Base-by-base conservation (phyloP, 768 basidiomycete species). In the Asterophora lycoperdoides region DNA sequence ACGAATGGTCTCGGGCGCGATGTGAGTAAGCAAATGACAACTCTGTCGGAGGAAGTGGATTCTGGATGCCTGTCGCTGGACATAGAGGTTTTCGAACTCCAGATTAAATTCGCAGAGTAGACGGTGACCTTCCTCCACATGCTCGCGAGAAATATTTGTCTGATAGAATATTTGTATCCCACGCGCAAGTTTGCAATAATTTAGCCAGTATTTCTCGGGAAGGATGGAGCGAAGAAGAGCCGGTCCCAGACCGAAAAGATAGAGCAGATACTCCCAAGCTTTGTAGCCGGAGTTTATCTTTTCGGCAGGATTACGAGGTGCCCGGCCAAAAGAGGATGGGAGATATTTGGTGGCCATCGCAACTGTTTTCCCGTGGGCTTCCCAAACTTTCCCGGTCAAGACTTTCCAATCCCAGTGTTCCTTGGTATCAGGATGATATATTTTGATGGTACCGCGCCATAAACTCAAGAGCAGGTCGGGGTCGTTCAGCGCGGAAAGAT, bases 391-490 rank as follows among this genome's bases (percentile, higher is more conserved):
- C n/a, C 41, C 46, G 14, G 19, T 33, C 15, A 56, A 15, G 10
- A 56, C 52, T 5, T 18, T 33, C 37, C 34, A 46, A 32, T 48
- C 32, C 47, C 52, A 53, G 36, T 2, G 28, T 14, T 40, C 19
- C 9, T 14, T 41, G 30, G 17, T n/a, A 43, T 44, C 52, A 18
- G 49, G 49, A 15, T 52, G 26, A 41, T 71, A 70, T 11, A 49
- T 60, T 4, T 58, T 44, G 10, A 67, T 37, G 7, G 49, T 60
- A 41, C 61, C 63, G 55, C 65, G 54, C 74, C 70, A 57, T 48
- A 71, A 29, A 18, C 42, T 5, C 38, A 60, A 49, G 54, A 75
- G 76, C n/a, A n/a, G n/a, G n/a, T n/a, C n/a, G n/a, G n/a, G n/a
- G n/a, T n/a, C n/a, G n/a, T n/a, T n/a, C n/a, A n/a, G n/a, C n/a